These are phyloP conservation scores for Zostera marina DNA, from an alignment of 116 monocot genomes.

Conservation along the genomic window DNA sequence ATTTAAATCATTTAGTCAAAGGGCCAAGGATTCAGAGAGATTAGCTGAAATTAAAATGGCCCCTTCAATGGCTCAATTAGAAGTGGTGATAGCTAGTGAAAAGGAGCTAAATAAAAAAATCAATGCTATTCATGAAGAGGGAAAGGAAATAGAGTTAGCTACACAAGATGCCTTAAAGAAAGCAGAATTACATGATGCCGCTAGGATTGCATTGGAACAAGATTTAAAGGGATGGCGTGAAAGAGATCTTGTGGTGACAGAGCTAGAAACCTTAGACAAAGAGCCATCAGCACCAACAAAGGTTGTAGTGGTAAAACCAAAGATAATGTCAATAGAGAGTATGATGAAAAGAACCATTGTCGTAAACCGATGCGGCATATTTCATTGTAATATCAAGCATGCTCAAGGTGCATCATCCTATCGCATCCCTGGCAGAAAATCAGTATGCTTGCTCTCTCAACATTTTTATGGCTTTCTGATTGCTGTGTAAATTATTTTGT, in stretches of 20 bases:
- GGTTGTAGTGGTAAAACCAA: constrained; percentile 5
- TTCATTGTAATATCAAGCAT: constrained; percentile 31
- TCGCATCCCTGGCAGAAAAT: constrained; percentile 16
- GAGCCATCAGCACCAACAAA: not conserved
- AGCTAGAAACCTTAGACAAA: not conserved
- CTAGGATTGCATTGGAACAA: constrained; percentile 51
- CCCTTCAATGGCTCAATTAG: constrained; percentile 47
- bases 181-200: constrained; percentile 45
- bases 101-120: constrained; percentile 39
- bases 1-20: constrained; percentile 33
- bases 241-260: constrained; percentile 28
- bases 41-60: constrained; percentile 55
- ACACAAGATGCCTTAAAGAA: constrained; percentile 47
- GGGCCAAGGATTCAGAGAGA: constrained; percentile 48
- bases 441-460: constrained; percentile 10
- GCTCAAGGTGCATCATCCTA: constrained; percentile 19
- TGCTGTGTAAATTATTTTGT: not conserved
- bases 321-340: not conserved
- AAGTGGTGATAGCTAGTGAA: constrained; percentile 61
- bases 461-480: not conserved
- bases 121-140: constrained; percentile 37
- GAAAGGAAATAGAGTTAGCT: constrained; percentile 35
- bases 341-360: constrained; percentile 1
- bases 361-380: constrained; percentile 20
- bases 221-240: constrained; percentile 45